Evolutionary conservation across 225 moss, liverwort and hornwort species (phyloP).

Genomic region (Bryoerythrophyllum caledonicum): DNA sequence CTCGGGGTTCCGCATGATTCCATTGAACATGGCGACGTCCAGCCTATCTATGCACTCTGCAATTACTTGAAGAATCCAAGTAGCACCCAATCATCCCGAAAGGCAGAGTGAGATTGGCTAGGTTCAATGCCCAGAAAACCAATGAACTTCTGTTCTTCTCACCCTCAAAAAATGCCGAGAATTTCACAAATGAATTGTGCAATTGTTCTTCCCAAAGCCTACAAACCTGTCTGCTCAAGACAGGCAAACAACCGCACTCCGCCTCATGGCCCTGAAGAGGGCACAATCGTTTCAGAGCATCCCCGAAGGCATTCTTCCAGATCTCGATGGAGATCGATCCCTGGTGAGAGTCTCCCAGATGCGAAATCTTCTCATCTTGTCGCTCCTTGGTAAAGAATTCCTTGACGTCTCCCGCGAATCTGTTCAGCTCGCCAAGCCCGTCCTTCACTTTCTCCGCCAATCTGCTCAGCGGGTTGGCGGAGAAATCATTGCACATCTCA

Average conservation of each 20-base stretch:
- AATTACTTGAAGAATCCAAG: constrained; percentile 54
- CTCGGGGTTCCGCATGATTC: constrained; percentile 68
- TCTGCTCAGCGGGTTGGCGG: constrained; percentile 41
- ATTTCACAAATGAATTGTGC: constrained; percentile 43
- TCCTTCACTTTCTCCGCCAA: constrained; percentile 52
- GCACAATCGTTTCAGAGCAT: too few species aligned
- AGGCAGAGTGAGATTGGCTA: neutral
- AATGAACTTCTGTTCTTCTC: too few species aligned
- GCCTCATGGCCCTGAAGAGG: too few species aligned
- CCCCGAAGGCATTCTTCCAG: constrained; percentile 90
- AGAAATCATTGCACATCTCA: too few species aligned
- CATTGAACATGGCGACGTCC: constrained; percentile 94
- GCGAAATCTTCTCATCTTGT: constrained; percentile 58
- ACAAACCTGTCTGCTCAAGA: constrained; percentile 68
- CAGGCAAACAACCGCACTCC: constrained; percentile 91
- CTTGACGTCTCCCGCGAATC: too few species aligned
- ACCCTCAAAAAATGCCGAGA: too few species aligned
- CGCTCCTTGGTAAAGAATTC: too few species aligned
- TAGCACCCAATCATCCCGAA: too few species aligned
- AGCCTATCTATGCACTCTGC: constrained; percentile 82
- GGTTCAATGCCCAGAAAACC: too few species aligned
- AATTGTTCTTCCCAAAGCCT: neutral
- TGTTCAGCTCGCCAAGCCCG: too few species aligned
- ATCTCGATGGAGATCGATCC: constrained; percentile 75
- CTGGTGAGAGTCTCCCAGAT: constrained; percentile 80